Percentiles rank a stretch among this genome's conserved stretches.
Conservation (phyloP, 176 grass and related monocot genomes). For the Oryza glaberrima region DNA sequence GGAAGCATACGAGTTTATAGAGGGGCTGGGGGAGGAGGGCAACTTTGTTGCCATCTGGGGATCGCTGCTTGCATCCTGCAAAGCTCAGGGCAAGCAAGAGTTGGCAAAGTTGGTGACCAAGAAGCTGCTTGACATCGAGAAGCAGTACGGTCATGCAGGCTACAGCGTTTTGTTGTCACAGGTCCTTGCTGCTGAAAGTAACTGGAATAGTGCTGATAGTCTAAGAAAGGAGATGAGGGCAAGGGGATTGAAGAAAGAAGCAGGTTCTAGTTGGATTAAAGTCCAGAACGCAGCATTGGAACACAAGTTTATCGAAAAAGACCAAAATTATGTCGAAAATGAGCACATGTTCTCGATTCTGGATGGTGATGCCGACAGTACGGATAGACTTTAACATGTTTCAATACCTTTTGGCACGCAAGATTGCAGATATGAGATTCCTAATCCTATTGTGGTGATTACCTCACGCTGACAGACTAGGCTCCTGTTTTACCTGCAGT, state of each 20-base stretch:
- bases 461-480: neutral
- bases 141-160: slow-evolving; percentile 61
- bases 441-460: neutral
- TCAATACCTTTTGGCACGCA: neutral
- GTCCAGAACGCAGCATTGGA: slow-evolving; percentile 41
- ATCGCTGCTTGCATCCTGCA: slow-evolving; percentile 76
- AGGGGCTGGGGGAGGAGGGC: slow-evolving; percentile 64
- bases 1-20: slow-evolving; percentile 75
- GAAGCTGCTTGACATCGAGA: slow-evolving; percentile 66
- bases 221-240: slow-evolving; percentile 85
- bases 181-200: slow-evolving; percentile 59
- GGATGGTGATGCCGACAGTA: slow-evolving; percentile 14
- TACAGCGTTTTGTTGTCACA: slow-evolving; percentile 77
- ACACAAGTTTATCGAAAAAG: slow-evolving; percentile 39
- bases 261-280: slow-evolving; percentile 77
- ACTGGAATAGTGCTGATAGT: slow-evolving; percentile 78
- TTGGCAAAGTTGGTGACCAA: slow-evolving; percentile 62
- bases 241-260: slow-evolving; percentile 59
- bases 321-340: slow-evolving; percentile 44
- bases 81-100: slow-evolving; percentile 62
- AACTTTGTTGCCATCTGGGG: slow-evolving; percentile 88
- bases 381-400: slow-evolving; percentile 37
- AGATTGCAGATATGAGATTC: slow-evolving; percentile 20
- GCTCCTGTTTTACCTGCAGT: no score
- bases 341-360: slow-evolving; percentile 42